phyloP scores from a whole-genome alignment of 805 yeast genomes.

The Wickerhamiella occidentalis region DNA sequence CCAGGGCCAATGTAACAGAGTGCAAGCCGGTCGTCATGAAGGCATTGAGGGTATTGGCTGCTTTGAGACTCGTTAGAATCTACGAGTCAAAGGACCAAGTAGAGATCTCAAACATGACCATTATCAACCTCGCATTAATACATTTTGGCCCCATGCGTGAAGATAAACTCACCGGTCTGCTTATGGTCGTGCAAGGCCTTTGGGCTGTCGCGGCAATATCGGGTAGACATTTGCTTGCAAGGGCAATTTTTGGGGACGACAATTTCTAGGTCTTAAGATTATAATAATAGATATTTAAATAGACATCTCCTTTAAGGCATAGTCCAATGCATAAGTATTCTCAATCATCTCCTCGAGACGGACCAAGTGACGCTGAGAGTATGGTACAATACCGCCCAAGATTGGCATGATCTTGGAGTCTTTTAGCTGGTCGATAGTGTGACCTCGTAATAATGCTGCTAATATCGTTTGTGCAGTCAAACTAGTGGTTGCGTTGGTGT shows the following conservation, averaged over 20 bases:
- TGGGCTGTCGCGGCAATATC: slow-evolving; percentile 56
- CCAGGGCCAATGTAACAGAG: slow-evolving; percentile 31
- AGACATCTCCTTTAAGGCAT: slow-evolving; percentile 56
- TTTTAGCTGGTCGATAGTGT: slow-evolving; percentile 43
- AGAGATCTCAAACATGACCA: slow-evolving; percentile 67
- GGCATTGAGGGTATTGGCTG: slow-evolving; percentile 37
- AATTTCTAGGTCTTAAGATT: slow-evolving; percentile 31
- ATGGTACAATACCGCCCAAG: slow-evolving; percentile 72
- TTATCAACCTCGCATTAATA: slow-evolving; percentile 71
- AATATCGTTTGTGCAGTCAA: slow-evolving; percentile 69
- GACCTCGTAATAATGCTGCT: slow-evolving; percentile 46
- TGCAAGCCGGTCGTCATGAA: slow-evolving; percentile 14
- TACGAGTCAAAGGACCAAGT: slow-evolving; percentile 27
- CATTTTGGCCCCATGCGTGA: slow-evolving; percentile 88
- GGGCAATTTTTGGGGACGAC: slow-evolving; percentile 79
- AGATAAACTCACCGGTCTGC: slow-evolving; percentile 50
- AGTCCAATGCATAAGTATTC: slow-evolving; percentile 76
- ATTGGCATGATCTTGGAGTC: slow-evolving; percentile 55
- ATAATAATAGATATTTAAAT: slow-evolving; percentile 3
- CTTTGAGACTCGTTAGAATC: slow-evolving; percentile 38
- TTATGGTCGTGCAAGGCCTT: slow-evolving; percentile 50
- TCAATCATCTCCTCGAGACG: slow-evolving; percentile 73
- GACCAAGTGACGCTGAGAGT: slow-evolving; percentile 70
- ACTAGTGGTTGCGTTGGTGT: slow-evolving; percentile 72
- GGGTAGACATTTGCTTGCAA: slow-evolving; percentile 74